Percentiles rank a stretch among this genome's conserved stretches.
Evolutionary conservation across 768 basidiomycete genomes (phyloP).

Genomic region (Coprinopsis sp.): DNA sequence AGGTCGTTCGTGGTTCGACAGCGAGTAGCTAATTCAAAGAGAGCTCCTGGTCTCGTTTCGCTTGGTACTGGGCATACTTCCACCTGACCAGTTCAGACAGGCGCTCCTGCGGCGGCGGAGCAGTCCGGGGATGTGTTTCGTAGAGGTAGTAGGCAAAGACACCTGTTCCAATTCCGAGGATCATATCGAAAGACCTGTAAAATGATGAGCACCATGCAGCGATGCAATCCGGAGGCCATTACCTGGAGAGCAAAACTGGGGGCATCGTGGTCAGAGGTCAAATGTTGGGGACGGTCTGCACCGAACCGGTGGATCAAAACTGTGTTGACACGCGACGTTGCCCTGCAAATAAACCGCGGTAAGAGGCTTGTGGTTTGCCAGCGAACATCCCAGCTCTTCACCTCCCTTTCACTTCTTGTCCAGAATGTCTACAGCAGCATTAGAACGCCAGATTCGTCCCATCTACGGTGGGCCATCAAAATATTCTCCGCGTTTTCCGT

Average conservation of each 20-base stretch:
- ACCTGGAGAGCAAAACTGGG: conserved; percentile 52
- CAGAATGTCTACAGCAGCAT: conserved; percentile 46
- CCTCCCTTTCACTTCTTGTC: conserved; percentile 3
- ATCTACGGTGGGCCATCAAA: conserved; percentile 62
- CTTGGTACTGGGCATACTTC: conserved; percentile 56
- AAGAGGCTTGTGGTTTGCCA: no score
- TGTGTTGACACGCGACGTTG: conserved; percentile 9
- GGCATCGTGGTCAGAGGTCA: conserved; percentile 7
- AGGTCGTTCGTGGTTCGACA: conserved; percentile 25
- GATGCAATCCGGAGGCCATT: conserved; percentile 12
- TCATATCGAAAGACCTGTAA: conserved; percentile 59
- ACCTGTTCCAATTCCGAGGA: conserved; percentile 77
- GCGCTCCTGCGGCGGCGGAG: conserved; percentile 49
- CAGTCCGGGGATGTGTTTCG: conserved; percentile 76
- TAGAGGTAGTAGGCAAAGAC: conserved; percentile 74
- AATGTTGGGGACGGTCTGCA: conserved; percentile 3
- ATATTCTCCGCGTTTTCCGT: conserved; percentile 3
- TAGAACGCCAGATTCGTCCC: conserved; percentile 80
- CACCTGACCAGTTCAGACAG: conserved; percentile 53
- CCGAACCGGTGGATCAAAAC: no score
- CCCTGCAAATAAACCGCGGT: not conserved
- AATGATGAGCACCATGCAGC: conserved; percentile 2
- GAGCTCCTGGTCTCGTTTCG: conserved; percentile 21
- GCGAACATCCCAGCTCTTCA: not conserved
- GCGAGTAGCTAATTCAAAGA: conserved; percentile 20